Evolutionary conservation across 2,329 filamentous ascomycete species (phyloP).

Genomic region (Hymenoscyphus fructigenus): DNA sequence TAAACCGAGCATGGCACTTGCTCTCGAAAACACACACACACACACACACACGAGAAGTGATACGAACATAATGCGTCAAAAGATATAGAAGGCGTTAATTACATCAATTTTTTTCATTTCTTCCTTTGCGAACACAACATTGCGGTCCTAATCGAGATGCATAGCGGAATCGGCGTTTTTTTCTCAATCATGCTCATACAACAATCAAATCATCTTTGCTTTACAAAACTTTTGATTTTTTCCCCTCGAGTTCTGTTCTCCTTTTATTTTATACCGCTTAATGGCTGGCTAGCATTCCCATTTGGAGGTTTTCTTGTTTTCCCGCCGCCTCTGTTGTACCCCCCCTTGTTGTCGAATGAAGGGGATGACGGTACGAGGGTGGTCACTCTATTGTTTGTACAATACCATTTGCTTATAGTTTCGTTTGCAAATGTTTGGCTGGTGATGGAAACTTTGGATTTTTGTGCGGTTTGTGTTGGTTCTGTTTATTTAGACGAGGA

Average conservation of each 20-base stretch:
- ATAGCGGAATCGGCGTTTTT: constrained; percentile 20
- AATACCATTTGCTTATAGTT: constrained; percentile 12
- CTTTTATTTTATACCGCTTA: neutral
- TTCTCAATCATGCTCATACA: constrained; percentile 6
- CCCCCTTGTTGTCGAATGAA: no score
- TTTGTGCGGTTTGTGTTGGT: no score
- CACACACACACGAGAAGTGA: constrained; percentile 18
- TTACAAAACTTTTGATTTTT: neutral
- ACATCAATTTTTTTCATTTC: constrained; percentile 7
- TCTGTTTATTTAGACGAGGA: neutral
- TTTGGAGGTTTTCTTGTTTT: neutral
- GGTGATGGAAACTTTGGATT: constrained; percentile 7
- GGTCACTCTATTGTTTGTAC: constrained; percentile 10
- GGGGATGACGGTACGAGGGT: no score
- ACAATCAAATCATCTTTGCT: constrained; percentile 2
- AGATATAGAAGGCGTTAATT: constrained; percentile 26
- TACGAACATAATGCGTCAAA: constrained; percentile 28
- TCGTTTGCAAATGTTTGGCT: neutral
- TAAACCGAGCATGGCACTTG: constrained; percentile 21
- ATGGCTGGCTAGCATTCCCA: constrained; percentile 8
- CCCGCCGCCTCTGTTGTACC: no score
- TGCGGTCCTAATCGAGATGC: constrained; percentile 15
- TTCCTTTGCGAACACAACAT: neutral
- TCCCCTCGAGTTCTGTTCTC: no score
- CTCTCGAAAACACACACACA: constrained; percentile 1